These are phyloP conservation scores for Pichia sp. DNA, from an alignment of 1,139 yeast species.

Conservation along the genomic window DNA sequence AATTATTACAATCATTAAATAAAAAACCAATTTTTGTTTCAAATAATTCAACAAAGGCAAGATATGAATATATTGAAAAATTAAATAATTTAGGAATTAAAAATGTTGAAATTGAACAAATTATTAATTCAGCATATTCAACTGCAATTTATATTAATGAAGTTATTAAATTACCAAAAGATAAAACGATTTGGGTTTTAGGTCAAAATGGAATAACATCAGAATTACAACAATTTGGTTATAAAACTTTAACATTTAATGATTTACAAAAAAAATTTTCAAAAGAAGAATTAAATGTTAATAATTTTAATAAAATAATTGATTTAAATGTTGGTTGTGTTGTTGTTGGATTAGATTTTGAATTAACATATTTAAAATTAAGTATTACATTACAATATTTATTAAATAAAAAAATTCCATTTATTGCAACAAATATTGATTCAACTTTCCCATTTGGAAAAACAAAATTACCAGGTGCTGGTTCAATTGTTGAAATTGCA, in stretches of 20 bases:
- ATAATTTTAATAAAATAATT: constrained; percentile 45
- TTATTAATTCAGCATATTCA: constrained; percentile 89
- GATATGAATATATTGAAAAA: constrained; percentile 69
- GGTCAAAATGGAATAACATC: constrained; percentile 80
- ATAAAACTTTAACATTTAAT: constrained; percentile 44
- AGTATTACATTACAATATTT: constrained; percentile 80
- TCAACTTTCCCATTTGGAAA: constrained; percentile 92
- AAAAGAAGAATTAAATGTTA: constrained; percentile 38
- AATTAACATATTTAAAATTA: constrained; percentile 72
- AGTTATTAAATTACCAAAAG: constrained; percentile 59
- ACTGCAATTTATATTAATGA: constrained; percentile 80
- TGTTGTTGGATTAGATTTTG: constrained; percentile 76
- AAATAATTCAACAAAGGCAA: constrained; percentile 87
- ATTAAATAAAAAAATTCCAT: constrained; percentile 58
- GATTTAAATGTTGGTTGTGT: constrained; percentile 82
- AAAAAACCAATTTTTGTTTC: constrained; percentile 85
- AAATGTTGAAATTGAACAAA: constrained; percentile 54
- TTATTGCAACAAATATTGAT: constrained; percentile 92
- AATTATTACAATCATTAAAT: constrained; percentile 41
- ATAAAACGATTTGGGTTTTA: constrained; percentile 73
- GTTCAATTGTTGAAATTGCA: constrained; percentile 80
- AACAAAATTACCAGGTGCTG: constrained; percentile 86
- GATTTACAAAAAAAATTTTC: constrained; percentile 22
- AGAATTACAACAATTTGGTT: constrained; percentile 65
- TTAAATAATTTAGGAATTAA: constrained; percentile 67